Evolutionary conservation across 768 basidiomycete genomes (phyloP).

Genomic region (Boletus reticuloceps): DNA sequence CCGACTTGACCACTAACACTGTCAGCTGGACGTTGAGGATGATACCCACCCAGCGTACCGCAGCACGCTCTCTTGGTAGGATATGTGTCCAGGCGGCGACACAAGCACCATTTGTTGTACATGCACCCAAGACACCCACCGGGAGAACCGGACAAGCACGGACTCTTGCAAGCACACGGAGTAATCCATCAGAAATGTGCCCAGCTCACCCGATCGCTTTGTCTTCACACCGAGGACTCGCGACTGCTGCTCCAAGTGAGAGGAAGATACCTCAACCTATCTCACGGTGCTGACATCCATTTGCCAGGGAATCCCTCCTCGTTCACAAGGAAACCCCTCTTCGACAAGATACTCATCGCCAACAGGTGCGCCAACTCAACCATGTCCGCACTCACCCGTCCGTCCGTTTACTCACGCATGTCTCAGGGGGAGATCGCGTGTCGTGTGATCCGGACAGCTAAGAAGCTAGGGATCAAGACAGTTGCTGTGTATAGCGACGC

Average conservation of each 20-base stretch:
- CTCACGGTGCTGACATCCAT: not conserved
- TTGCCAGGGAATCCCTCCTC: conserved; percentile 1
- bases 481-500: conserved; percentile 92
- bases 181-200: not conserved
- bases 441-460: conserved; percentile 88
- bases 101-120: conserved; percentile 4
- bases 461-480: conserved; percentile 83
- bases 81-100: conserved; percentile 14
- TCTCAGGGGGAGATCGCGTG: conserved; percentile 93
- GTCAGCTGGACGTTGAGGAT: conserved; percentile 9
- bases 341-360: conserved; percentile 90
- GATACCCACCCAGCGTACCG: conserved; percentile 32
- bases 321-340: conserved; percentile 48
- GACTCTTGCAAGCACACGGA: conserved; percentile 1
- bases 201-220: not conserved
- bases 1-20: not conserved
- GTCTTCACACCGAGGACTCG: conserved; percentile 11
- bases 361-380: conserved; percentile 52
- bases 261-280: not conserved
- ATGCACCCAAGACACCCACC: conserved; percentile 1
- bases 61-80: conserved; percentile 23
- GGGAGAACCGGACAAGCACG: conserved; percentile 8
- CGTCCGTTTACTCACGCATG: not conserved
- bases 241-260: conserved; percentile 19
- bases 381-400: no score